These are phyloP conservation scores for Euphorbia lathyris DNA, from an alignment of 345 rosid genomes.

Conservation along the genomic window DNA sequence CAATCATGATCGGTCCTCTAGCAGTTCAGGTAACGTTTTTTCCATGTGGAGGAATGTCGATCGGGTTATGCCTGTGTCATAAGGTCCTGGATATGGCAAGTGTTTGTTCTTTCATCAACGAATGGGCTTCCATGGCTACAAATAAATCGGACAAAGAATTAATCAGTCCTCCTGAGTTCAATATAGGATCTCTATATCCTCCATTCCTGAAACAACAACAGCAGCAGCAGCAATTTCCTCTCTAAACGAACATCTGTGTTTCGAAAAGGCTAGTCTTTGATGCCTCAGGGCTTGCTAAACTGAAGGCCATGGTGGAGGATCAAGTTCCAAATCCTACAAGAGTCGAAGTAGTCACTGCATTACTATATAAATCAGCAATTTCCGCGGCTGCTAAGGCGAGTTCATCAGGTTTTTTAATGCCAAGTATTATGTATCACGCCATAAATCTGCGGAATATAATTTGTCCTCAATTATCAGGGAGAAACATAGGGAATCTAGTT, in stretches of 20 bases:
- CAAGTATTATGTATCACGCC: neutral
- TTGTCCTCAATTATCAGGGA: neutral
- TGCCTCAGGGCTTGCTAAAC: neutral
- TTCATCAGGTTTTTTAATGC: neutral
- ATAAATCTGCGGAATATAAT: neutral
- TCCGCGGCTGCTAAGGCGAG: neutral
- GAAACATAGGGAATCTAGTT: neutral
- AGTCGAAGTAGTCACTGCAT: neutral
- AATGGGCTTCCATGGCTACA: neutral
- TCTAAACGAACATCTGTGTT: neutral
- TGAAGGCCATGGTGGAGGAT: neutral
- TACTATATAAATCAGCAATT: neutral
- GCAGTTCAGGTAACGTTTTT: neutral
- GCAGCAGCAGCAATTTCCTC: neutral
- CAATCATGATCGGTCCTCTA: neutral
- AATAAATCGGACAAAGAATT: neutral
- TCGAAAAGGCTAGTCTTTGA: conserved; percentile 18
- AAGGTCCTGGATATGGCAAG: neutral
- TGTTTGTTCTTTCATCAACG: neutral
- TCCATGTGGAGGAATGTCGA: neutral
- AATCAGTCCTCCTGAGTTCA: neutral
- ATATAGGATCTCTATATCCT: conserved; percentile 5
- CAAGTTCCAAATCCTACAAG: neutral
- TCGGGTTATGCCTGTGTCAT: neutral
- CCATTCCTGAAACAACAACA: neutral